Evolutionary conservation across 805 yeast species (phyloP).

Genomic region (Nakazawaea pomicola): DNA sequence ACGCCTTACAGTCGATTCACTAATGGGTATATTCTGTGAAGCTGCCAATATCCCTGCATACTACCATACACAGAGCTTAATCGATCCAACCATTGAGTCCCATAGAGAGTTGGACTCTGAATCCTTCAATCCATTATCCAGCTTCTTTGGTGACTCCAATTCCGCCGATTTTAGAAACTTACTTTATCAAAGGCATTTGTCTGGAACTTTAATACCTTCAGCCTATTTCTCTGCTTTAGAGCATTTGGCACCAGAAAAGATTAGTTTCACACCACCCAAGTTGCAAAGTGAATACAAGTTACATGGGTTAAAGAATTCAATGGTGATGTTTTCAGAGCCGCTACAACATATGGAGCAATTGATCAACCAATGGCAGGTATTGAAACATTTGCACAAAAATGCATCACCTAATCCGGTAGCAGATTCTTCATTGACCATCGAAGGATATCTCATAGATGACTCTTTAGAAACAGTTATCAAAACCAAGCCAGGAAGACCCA

Average conservation of each 20-base stretch:
- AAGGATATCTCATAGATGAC: slow-evolving; percentile 1
- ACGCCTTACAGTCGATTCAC: slow-evolving; percentile 20
- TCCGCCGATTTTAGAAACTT: not conserved
- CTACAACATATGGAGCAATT: slow-evolving; percentile 22
- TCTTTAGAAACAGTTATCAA: not conserved
- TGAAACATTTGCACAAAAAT: not conserved
- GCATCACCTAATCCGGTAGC: not conserved
- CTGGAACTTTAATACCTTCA: not conserved
- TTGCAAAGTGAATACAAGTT: slow-evolving; percentile 20
- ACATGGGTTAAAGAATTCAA: slow-evolving; percentile 21
- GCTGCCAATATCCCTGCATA: slow-evolving; percentile 18
- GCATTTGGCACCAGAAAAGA: slow-evolving; percentile 15
- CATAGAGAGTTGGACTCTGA: not conserved
- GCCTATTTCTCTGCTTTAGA: not conserved
- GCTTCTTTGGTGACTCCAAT: no score
- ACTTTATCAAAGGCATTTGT: slow-evolving; percentile 2
- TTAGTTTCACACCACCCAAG: slow-evolving; percentile 17
- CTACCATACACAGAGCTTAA: not conserved
- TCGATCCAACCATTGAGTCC: not conserved
- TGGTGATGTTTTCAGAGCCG: slow-evolving; percentile 24
- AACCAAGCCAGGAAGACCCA: slow-evolving; percentile 6
- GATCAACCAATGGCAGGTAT: slow-evolving; percentile 25
- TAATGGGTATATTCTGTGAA: slow-evolving; percentile 22
- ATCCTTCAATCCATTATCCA: slow-evolving; percentile 3
- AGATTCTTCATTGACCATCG: not conserved